A percentile compares a stretch with the other conserved stretches of the same genome.
Evolutionary conservation across 2,329 filamentous ascomycete genomes (phyloP).

Genomic region (Capronia americana): DNA sequence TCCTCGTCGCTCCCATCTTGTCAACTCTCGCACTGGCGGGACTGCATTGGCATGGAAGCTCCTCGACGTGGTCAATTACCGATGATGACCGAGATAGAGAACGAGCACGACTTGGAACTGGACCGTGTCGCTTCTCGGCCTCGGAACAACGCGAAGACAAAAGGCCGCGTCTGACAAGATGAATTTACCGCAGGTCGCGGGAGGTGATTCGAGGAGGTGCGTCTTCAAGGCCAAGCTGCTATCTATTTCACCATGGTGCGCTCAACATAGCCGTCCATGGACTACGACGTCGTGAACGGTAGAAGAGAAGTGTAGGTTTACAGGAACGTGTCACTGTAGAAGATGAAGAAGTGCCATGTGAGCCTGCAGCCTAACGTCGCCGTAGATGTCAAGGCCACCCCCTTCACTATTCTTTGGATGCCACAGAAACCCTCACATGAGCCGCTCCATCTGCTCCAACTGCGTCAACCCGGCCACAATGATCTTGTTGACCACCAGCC

Average conservation of each 20-base stretch:
- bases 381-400: not conserved
- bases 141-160: not conserved
- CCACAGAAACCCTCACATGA: conserved; percentile 3
- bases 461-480: not conserved
- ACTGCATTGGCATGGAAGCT: too few relatives aligned
- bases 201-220: too few relatives aligned
- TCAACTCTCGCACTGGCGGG: too few relatives aligned
- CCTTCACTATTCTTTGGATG: not conserved
- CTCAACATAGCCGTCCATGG: too few relatives aligned
- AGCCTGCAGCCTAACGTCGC: not conserved
- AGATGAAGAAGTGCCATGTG: not conserved
- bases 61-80: too few relatives aligned
- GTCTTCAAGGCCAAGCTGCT: too few relatives aligned
- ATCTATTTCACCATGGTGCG: too few relatives aligned
- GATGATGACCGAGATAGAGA: too few relatives aligned
- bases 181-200: not conserved
- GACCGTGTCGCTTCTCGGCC: not conserved
- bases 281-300: not conserved
- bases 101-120: too few relatives aligned
- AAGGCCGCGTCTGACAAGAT: not conserved
- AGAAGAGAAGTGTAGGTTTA: not conserved
- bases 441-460: not conserved
- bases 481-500: not conserved
- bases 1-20: too few relatives aligned
- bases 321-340: not conserved